Conservation (phyloP, 2,329 filamentous ascomycete genomes). For the Teratosphaeria pseudoeucalypti region DNA sequence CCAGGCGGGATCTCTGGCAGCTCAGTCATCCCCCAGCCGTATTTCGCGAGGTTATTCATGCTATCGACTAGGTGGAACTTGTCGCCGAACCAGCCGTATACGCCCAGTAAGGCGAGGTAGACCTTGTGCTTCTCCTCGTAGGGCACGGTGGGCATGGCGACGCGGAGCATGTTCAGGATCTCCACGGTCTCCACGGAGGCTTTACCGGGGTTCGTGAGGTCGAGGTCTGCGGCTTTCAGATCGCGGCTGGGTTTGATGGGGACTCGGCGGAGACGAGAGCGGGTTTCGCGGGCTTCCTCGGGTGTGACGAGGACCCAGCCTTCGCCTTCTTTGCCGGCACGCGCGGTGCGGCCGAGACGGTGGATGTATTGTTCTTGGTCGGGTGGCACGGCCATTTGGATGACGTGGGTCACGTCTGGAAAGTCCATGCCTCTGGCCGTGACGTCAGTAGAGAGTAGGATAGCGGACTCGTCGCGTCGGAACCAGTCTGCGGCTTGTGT, state of each 20-base stretch:
- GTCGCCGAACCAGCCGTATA: conserved; percentile 32
- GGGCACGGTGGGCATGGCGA: conserved; percentile 36
- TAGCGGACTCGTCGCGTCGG: conserved; percentile 49
- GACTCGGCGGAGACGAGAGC: conserved; percentile 45
- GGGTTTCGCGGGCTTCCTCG: conserved; percentile 41
- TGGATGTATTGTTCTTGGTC: conserved; percentile 41
- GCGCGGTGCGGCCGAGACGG: conserved; percentile 43
- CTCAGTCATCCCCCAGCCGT: conserved; percentile 43
- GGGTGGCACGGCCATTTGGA: conserved; percentile 39
- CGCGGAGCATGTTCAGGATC: conserved; percentile 33
- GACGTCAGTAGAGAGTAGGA: conserved; percentile 41
- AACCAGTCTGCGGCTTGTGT: conserved; percentile 64
- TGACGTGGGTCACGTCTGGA: conserved; percentile 42
- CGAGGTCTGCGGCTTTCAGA: conserved; percentile 41
- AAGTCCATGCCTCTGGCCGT: conserved; percentile 45
- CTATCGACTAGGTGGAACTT: conserved; percentile 34
- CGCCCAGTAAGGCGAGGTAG: conserved; percentile 51
- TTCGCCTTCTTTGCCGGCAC: conserved; percentile 62
- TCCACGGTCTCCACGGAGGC: conserved; percentile 32
- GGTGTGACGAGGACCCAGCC: conserved; percentile 57
- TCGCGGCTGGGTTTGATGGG: conserved; percentile 48
- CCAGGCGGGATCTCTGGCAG: conserved; percentile 31
- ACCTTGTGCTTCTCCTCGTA: conserved; percentile 33
- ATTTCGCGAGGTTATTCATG: conserved; percentile 44
- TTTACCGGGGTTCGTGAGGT: conserved; percentile 32